phyloP scores from a whole-genome alignment of 345 rosid species.

The Psidium friedrichsthalianum region DNA sequence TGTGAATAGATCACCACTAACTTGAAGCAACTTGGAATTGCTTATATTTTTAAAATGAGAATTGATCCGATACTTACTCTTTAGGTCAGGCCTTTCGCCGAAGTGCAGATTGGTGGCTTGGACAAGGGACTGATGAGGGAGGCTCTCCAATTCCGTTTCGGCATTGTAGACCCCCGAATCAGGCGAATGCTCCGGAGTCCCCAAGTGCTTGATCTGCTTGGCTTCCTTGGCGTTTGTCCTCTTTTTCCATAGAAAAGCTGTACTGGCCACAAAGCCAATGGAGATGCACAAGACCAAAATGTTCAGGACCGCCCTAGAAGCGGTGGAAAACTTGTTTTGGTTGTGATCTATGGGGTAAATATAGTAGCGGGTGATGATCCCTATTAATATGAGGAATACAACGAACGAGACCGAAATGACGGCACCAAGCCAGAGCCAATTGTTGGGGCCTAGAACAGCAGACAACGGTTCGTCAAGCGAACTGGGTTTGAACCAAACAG shows the following conservation, averaged over 20 bases:
- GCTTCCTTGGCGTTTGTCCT: conserved; percentile 16
- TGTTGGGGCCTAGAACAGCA: too few relatives aligned
- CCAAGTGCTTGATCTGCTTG: conserved; percentile 21
- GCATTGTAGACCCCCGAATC: conserved; percentile 2
- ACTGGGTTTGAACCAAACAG: too few relatives aligned
- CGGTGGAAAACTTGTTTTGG: conserved; percentile 6
- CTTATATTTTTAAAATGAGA: not conserved
- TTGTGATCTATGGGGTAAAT: conserved; percentile 48
- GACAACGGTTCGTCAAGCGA: too few relatives aligned
- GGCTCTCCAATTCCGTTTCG: conserved; percentile 47
- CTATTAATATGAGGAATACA: conserved; percentile 43
- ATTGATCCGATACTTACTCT: conserved; percentile 29
- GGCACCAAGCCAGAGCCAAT: too few relatives aligned
- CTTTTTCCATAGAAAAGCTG: conserved; percentile 57
- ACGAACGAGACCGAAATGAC: conserved; percentile 59
- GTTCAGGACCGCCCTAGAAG: conserved; percentile 18
- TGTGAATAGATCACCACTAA: not conserved
- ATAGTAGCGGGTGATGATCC: conserved; percentile 40
- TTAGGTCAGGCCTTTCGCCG: conserved; percentile 60
- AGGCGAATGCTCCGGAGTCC: conserved; percentile 9
- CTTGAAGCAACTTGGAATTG: not conserved
- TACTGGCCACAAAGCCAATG: conserved; percentile 34
- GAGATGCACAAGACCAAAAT: conserved; percentile 30
- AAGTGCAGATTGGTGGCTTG: conserved; percentile 38
- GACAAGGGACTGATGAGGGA: conserved; percentile 32